Conservation (phyloP, 129 eudicot species). For the Saposhnikovia divaricata region DNA sequence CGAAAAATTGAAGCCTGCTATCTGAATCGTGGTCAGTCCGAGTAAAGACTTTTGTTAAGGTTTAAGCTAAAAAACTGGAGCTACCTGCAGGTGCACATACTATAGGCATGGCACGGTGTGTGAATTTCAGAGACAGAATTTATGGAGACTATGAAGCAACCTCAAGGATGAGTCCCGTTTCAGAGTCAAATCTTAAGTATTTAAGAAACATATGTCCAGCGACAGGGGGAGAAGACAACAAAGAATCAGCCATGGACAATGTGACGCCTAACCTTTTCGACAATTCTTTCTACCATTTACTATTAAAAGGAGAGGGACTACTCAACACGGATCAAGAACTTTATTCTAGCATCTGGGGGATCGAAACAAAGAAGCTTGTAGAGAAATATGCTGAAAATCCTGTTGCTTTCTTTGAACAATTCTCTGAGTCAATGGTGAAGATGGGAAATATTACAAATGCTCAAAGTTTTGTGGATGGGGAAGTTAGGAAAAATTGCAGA, state of each 20-base stretch:
- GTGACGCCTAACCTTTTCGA: conserved; percentile 70
- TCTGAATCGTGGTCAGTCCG: background rate
- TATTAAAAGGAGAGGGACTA: conserved; percentile 76
- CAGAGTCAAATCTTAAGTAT: conserved; percentile 37
- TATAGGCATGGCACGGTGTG: conserved; percentile 87
- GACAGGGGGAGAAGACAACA: conserved; percentile 56
- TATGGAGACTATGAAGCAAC: conserved; percentile 71
- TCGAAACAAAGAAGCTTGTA: conserved; percentile 64
- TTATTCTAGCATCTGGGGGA: conserved; percentile 67
- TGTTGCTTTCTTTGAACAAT: conserved; percentile 69
- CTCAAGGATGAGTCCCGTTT: conserved; percentile 33
- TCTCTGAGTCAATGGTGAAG: conserved; percentile 89
- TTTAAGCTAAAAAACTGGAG: background rate
- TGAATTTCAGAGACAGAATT: conserved; percentile 72
- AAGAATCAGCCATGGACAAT: conserved; percentile 72
- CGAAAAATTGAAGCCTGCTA: background rate
- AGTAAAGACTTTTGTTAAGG: no score
- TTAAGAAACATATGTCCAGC: conserved; percentile 65
- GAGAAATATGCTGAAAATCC: conserved; percentile 50
- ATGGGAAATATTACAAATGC: conserved; percentile 77
- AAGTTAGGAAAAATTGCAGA: conserved; percentile 92
- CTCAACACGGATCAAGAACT: conserved; percentile 80
- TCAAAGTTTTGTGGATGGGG: conserved; percentile 71
- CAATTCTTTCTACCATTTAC: conserved; percentile 73
- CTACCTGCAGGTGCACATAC: conserved; percentile 77